phyloP scores from a whole-genome alignment of 2,329 filamentous ascomycete species.

The Aspergillus chevalieri region DNA sequence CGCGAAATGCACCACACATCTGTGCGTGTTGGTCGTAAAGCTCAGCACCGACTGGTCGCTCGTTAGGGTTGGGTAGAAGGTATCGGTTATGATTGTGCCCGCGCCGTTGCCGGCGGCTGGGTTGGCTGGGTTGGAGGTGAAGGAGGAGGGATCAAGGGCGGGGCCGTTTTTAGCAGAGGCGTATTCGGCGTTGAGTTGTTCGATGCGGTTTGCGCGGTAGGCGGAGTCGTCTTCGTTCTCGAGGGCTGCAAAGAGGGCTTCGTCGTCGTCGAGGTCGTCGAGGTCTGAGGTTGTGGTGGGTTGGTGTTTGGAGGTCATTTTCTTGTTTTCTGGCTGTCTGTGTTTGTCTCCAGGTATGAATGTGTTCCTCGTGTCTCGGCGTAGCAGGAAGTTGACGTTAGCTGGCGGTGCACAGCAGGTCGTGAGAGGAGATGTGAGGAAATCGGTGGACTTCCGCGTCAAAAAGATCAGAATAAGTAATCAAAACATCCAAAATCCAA shows the following conservation, averaged over 20 bases:
- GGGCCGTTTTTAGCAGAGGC: conserved; percentile 38
- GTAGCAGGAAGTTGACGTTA: too few relatives aligned
- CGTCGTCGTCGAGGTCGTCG: conserved; percentile 49
- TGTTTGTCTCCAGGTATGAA: too few relatives aligned
- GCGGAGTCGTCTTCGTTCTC: conserved; percentile 48
- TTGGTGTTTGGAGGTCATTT: neutral
- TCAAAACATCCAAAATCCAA: too few relatives aligned
- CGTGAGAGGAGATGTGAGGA: too few relatives aligned
- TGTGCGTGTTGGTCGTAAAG: conserved; percentile 53
- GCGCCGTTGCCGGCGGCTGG: conserved; percentile 8
- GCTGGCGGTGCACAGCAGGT: too few relatives aligned
- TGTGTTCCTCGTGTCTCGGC: too few relatives aligned
- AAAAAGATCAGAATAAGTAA: too few relatives aligned
- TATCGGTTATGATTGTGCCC: conserved; percentile 16
- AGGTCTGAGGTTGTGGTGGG: conserved; percentile 3
- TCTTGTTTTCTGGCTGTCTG: neutral
- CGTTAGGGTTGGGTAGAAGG: conserved; percentile 33
- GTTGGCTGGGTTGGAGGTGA: conserved; percentile 4
- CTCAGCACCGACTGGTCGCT: conserved; percentile 55
- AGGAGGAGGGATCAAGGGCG: conserved; percentile 23
- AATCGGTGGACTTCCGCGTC: too few relatives aligned
- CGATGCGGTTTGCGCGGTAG: conserved; percentile 53
- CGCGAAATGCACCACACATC: conserved; percentile 58
- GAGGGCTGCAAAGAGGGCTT: conserved; percentile 55
- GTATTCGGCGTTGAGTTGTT: conserved; percentile 55